A percentile compares a stretch with the other conserved stretches of the same genome.
These are phyloP conservation scores for Mortierella sp. DNA, from an alignment of 371 early-diverging fungal species.

Conservation along the genomic window DNA sequence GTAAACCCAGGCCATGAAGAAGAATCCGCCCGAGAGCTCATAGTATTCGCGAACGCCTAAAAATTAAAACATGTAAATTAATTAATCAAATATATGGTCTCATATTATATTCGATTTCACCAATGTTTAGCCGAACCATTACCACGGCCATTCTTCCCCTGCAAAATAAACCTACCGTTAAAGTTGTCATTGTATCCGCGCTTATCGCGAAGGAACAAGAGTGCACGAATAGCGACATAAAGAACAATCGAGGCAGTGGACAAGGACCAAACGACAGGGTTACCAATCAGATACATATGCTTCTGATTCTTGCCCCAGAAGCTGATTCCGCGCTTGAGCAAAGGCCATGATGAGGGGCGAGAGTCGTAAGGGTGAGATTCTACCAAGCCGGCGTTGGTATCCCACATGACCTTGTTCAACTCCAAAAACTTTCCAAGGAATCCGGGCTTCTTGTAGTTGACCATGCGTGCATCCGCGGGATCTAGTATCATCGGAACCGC, in stretches of 20 bases:
- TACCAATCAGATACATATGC: slow-evolving; percentile 96
- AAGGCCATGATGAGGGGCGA: slow-evolving; percentile 86
- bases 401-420: slow-evolving; percentile 90
- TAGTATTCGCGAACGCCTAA: slow-evolving; percentile 67
- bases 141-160: no score
- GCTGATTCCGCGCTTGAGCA: slow-evolving; percentile 89
- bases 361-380: slow-evolving; percentile 93
- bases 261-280: slow-evolving; percentile 93
- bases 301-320: slow-evolving; percentile 83
- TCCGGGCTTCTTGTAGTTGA: slow-evolving; percentile 65
- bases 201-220: slow-evolving; percentile 75
- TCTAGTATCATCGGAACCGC: slow-evolving; percentile 42
- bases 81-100: background rate
- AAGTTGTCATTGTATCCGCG: slow-evolving; percentile 79
- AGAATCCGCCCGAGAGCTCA: slow-evolving; percentile 79
- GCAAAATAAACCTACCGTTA: slow-evolving; percentile 36
- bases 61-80: background rate
- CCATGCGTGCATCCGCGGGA: slow-evolving; percentile 64
- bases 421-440: slow-evolving; percentile 93
- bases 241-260: slow-evolving; percentile 66
- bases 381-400: slow-evolving; percentile 89
- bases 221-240: slow-evolving; percentile 50
- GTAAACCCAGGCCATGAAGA: slow-evolving; percentile 83
- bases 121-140: background rate
- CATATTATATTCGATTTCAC: background rate